phyloP scores from a whole-genome alignment of 2,329 filamentous ascomycete genomes.

The Fusarium vanettenii region DNA sequence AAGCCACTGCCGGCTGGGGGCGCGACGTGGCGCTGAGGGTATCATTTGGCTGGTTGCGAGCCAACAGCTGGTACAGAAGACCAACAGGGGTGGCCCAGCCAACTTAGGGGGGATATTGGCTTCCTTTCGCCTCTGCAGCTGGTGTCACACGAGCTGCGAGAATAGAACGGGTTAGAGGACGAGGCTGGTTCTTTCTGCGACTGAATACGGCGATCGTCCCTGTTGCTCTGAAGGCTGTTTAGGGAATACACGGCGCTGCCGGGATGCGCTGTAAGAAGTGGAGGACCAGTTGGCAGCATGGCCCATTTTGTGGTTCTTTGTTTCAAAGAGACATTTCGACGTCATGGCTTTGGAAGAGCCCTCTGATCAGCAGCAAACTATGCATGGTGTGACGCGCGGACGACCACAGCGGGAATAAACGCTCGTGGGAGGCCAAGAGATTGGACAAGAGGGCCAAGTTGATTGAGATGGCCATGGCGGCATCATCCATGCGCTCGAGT shows the following conservation, averaged over 20 bases:
- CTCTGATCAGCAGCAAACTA: constrained; percentile 35
- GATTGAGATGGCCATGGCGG: constrained; percentile 29
- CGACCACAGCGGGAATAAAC: constrained; percentile 38
- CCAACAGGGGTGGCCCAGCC: constrained; percentile 13
- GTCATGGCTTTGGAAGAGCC: constrained; percentile 32
- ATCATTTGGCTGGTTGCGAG: constrained; percentile 16
- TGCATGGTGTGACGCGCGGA: constrained; percentile 39
- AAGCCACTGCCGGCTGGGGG: constrained; percentile 33
- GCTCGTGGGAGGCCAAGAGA: constrained; percentile 17
- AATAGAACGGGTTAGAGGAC: neutral
- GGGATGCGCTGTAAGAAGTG: constrained; percentile 7
- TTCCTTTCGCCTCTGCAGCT: neutral
- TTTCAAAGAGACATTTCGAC: constrained; percentile 35
- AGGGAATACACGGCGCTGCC: neutral
- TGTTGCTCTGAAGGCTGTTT: neutral
- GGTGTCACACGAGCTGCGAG: constrained; percentile 13
- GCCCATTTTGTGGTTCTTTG: constrained; percentile 37
- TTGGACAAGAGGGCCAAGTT: constrained; percentile 27
- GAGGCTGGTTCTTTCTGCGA: neutral
- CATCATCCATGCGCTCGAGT: constrained; percentile 18
- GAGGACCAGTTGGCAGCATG: constrained; percentile 5
- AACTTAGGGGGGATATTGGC: neutral
- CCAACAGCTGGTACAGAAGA: constrained; percentile 14
- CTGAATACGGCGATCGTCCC: neutral
- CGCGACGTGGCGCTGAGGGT: constrained; percentile 18